Base-by-base conservation (phyloP, 108 stramenopile genomes). In the Skeletonema costatum region DNA sequence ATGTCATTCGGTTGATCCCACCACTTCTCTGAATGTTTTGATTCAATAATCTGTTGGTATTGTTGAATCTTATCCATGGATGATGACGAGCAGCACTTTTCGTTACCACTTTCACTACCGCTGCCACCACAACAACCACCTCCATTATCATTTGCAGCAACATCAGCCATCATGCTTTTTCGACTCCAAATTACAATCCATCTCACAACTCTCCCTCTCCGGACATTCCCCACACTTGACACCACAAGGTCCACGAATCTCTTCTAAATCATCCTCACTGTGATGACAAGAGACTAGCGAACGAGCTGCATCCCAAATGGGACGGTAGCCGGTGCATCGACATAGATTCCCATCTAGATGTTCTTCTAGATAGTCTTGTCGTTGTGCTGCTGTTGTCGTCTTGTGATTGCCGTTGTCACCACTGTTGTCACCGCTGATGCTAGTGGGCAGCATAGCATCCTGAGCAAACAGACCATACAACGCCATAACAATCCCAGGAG, bases 341-440 rank as follows among this genome's bases (percentile, higher is more conserved):
- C 98, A 98, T 7, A 98, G 75, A 78, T 98, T 98, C 30, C 98
- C 98, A 78, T 98, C 98, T 71, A 98, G 42, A 64, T 91, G 89
- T 71, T 96, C 97, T 81, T 98, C 97, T n/a, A 98, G 66, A 61
- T 91, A 88, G 69, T 94, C 97, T 75, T 97, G 95, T 19, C 97
- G 68, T 30, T 91, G 73, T 19, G 56, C 0, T 80, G 77, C 58
- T 46, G 44, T 25, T 5, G 19, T 0, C n/a, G 21, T 46, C 8
- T 19, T 31, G 2, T 30, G 19, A 38, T 42, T 56, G 17, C 68
- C 48, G 2, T 31, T 19, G 3, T 48, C 51, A 42, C 50, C 63
- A 5, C 3, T 14, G 2, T 31, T 19, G 3, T 48, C 51, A 42
- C 50, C 63, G 0, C 3, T 14, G n/a, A n/a, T n/a, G 14, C 17